phyloP scores from a whole-genome alignment of 306 rosid species.

The Corylus avellana region DNA sequence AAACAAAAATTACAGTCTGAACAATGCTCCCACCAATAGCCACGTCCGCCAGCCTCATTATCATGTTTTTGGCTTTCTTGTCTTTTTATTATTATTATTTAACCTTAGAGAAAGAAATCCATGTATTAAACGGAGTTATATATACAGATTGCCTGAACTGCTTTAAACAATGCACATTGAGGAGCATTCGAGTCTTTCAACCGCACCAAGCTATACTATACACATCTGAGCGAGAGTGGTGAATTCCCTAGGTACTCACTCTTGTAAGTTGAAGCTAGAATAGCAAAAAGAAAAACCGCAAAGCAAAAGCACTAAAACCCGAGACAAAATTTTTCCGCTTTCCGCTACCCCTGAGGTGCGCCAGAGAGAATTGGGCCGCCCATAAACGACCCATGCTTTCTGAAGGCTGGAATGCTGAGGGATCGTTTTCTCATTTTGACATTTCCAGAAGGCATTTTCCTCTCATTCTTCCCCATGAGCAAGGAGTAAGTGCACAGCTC shows the following conservation, averaged over 20 bases:
- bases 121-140: neutral
- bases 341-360: conserved; percentile 53
- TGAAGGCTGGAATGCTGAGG: conserved; percentile 75
- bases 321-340: conserved; percentile 9
- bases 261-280: neutral
- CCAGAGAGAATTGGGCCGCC: conserved; percentile 69
- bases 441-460: conserved; percentile 39
- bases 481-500: conserved; percentile 53
- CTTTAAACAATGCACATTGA: neutral
- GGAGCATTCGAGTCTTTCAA: neutral
- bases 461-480: conserved; percentile 49
- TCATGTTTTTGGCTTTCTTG: neutral
- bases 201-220: conserved; percentile 1
- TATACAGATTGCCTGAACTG: neutral
- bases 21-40: neutral
- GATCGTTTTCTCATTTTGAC: conserved; percentile 67
- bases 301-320: neutral
- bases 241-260: neutral
- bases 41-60: neutral
- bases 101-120: neutral
- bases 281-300: neutral
- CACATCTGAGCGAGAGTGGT: neutral
- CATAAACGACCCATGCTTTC: conserved; percentile 52
- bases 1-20: too few relatives aligned
- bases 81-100: neutral